Conservation (phyloP, 2,329 filamentous ascomycete species). For the Geosmithia morbida region DNA sequence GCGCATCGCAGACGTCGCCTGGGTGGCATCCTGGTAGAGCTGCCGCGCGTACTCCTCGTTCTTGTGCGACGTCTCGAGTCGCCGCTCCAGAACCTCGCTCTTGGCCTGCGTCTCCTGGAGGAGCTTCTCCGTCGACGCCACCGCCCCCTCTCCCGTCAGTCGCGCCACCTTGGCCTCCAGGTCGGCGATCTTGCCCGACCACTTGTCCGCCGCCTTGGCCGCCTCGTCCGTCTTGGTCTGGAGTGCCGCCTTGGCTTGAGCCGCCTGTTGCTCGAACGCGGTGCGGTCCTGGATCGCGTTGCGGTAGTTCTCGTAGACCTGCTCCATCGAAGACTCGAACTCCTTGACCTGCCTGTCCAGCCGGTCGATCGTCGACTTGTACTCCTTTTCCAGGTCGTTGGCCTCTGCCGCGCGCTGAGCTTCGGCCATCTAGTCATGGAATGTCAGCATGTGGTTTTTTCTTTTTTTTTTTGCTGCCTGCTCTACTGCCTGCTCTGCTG, state of each 20-base stretch:
- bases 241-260: constrained; percentile 19
- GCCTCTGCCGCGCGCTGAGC: constrained; percentile 11
- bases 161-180: constrained; percentile 18
- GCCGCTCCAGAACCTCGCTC: constrained; percentile 24
- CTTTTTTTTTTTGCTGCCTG: too few species aligned
- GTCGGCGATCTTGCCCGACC: constrained; percentile 12
- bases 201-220: constrained; percentile 10
- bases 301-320: constrained; percentile 31
- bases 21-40: constrained; percentile 44
- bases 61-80: constrained; percentile 23
- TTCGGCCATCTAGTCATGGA: constrained; percentile 12
- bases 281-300: constrained; percentile 35
- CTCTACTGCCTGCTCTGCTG: too few species aligned
- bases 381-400: constrained; percentile 16
- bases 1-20: constrained; percentile 26
- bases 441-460: constrained; percentile 8
- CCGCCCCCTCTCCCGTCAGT: constrained; percentile 10
- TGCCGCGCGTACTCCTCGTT: constrained; percentile 42
- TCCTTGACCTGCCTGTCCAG: constrained; percentile 31
- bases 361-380: constrained; percentile 24
- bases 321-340: constrained; percentile 25
- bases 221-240: constrained; percentile 20
- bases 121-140: constrained; percentile 13
- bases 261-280: constrained; percentile 29
- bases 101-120: constrained; percentile 22